Evolutionary conservation across 1,284 basidiomycete species (phyloP), one percentile per base, ranked within the genome.

Genomic region (Irpex sp.): DNA sequence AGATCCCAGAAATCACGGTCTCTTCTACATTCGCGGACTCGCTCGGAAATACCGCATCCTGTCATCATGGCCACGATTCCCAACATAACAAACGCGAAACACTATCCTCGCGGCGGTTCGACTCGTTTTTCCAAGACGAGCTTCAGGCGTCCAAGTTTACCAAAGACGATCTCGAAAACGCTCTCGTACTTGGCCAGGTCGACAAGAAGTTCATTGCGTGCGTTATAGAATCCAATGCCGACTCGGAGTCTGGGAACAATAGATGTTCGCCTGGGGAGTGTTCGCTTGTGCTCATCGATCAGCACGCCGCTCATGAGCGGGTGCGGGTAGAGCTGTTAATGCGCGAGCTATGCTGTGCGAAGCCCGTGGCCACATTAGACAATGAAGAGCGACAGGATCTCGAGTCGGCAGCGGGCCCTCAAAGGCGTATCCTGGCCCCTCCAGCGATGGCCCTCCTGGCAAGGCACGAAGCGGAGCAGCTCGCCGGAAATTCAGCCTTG

Each of bases 251-350:
- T 47, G 58, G 15, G 60, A 60, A n/a, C 37, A 36, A 46, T 46
- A 17, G 26, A 15, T 5, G 49, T 35, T 19, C 4, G 8, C 19
- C 17, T 17, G n/a, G 49, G 58, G 19, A 11, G 31, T 33, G 61
- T 3, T 59, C 79, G n/a, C 78, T 98, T 36, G 81, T 95, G 31
- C 80, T 97, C 62, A 82, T 98, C 53, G 96, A 98, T 77, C 96
- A 98, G 74, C 96, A 98, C 72, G 96, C 96, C 4, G 96, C 95
- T 6, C 94, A 97, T 72, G 96, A 98, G 76, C 86, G 96, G 7
- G 79, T 96, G 35, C 86, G 94, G 21, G 91, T 97, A 56, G 96
- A 98, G 75, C 77, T 79, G n/a, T 90, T 93, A 71, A 79, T 96
- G 61, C 80, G 81, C 65, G 84, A 87, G 59, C 74, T 94, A 19